Conservation (phyloP, 169 alveolate genomes). For the Plasmodium fragile region DNA sequence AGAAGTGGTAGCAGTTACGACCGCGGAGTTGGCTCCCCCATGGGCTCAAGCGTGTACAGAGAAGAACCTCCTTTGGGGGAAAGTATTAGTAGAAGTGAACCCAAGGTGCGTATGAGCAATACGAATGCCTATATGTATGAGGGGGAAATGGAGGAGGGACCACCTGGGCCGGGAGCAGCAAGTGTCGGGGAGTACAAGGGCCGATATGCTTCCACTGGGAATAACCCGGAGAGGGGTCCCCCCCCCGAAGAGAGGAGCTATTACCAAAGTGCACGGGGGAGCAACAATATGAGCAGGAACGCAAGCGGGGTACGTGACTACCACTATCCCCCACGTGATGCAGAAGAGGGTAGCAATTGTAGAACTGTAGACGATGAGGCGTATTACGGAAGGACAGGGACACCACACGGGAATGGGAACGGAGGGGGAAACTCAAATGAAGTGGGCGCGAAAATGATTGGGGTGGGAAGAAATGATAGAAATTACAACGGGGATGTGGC, state of each 20-base stretch:
- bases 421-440: neutral
- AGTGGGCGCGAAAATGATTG: neutral
- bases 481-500: neutral
- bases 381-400: neutral
- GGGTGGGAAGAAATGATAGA: neutral
- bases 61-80: neutral
- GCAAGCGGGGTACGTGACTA: neutral
- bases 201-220: neutral
- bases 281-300: neutral
- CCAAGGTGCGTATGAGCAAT: neutral
- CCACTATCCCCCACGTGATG: neutral
- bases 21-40: neutral
- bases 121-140: neutral
- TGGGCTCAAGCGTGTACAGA: neutral
- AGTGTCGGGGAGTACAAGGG: neutral
- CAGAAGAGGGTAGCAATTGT: neutral
- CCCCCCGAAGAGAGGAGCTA: neutral
- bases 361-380: neutral
- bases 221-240: neutral
- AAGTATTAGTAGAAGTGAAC: neutral
- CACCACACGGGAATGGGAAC: neutral
- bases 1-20: conserved; percentile 1
- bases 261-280: neutral
- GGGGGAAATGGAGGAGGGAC: neutral
- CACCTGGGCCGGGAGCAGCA: neutral